phyloP scores from a whole-genome alignment of 2,329 filamentous ascomycete genomes.

The Fusarium clavum region DNA sequence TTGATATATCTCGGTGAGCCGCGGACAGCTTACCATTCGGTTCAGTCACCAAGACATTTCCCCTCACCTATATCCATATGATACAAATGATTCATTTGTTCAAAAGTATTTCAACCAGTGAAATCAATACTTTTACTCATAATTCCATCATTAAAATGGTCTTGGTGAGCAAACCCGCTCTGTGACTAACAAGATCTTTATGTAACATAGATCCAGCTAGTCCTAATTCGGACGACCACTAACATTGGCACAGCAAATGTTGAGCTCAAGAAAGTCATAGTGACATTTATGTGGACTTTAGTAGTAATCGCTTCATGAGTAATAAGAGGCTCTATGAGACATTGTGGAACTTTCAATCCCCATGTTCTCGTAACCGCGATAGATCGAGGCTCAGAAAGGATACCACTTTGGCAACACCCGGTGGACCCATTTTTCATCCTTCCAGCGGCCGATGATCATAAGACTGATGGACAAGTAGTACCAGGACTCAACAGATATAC shows the following conservation, averaged over 20 bases:
- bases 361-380: not conserved
- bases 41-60: accelerated
- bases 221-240: slow-evolving; percentile 1
- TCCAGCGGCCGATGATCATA: too few relatives aligned
- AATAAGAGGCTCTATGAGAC: not conserved
- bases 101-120: not conserved
- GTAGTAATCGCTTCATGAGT: not conserved
- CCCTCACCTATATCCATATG: not conserved
- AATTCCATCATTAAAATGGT: slow-evolving; percentile 5
- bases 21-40: too few relatives aligned
- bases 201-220: slow-evolving; percentile 2
- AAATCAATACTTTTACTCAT: not conserved
- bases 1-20: slow-evolving; percentile 12
- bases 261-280: not conserved
- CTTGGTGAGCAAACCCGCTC: not conserved
- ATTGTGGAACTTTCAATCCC: accelerated
- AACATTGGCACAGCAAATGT: not conserved
- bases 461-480: too few relatives aligned
- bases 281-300: accelerated
- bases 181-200: slow-evolving; percentile 28
- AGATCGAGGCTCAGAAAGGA: accelerated
- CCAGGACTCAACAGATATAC: accelerated
- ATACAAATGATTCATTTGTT: too few relatives aligned
- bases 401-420: too few relatives aligned
- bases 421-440: too few relatives aligned